Percentiles rank a stretch among this genome's conserved stretches.
These are phyloP conservation scores for Phlyctochytrium bullatum DNA, from an alignment of 192 early-diverging fungal species.

Conservation along the genomic window DNA sequence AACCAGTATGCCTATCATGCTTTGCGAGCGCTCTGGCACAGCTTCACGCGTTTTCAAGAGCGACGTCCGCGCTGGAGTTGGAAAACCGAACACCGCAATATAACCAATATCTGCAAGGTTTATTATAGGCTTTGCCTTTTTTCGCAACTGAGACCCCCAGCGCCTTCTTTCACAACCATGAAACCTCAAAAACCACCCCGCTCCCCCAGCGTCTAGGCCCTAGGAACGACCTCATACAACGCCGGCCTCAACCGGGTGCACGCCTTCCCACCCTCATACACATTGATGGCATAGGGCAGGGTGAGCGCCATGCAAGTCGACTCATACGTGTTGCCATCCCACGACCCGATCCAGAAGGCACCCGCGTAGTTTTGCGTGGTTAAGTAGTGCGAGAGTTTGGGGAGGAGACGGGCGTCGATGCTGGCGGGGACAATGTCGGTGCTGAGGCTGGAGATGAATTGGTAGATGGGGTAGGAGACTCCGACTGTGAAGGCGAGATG, in stretches of 20 bases:
- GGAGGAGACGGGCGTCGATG: background rate
- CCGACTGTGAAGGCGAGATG: too few relatives aligned
- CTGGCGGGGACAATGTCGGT: background rate
- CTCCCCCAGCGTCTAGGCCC: too few relatives aligned
- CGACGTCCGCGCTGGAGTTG: too few relatives aligned
- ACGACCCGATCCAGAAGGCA: background rate
- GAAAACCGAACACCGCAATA: too few relatives aligned
- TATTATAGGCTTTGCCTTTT: too few relatives aligned
- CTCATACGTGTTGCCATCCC: conserved; percentile 3
- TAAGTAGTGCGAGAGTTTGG: background rate
- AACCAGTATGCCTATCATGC: too few relatives aligned
- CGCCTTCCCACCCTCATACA: background rate
- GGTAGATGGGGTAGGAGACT: background rate
- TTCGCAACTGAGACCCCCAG: too few relatives aligned
- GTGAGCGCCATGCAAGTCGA: background rate
- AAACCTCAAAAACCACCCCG: too few relatives aligned
- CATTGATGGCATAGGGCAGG: background rate
- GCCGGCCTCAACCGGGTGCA: background rate
- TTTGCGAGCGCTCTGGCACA: too few relatives aligned
- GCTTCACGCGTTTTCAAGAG: too few relatives aligned
- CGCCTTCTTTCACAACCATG: too few relatives aligned
- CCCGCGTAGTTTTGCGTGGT: background rate
- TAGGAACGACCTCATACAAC: background rate
- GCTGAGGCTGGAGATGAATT: background rate
- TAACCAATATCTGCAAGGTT: too few relatives aligned